Percentiles rank a stretch among this genome's conserved stretches.
phyloP scores from a whole-genome alignment of 169 alveolate genomes.

The Cryptosporidium tyzzeri region DNA sequence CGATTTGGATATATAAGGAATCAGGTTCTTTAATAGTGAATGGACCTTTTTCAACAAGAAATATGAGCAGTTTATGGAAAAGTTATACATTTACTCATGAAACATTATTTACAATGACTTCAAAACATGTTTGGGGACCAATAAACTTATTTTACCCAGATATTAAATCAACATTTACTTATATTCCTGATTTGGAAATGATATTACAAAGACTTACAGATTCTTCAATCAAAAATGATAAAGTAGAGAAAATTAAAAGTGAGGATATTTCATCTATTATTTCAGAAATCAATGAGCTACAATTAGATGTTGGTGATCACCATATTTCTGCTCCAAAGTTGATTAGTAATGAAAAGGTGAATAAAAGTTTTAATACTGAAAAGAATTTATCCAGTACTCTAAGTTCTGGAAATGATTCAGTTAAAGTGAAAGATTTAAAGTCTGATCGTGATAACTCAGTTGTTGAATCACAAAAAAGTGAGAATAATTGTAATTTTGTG shows the following conservation, averaged over 20 bases:
- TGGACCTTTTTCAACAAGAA: slow-evolving; percentile 35
- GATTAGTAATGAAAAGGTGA: background rate
- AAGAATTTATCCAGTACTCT: background rate
- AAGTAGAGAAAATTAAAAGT: slow-evolving; percentile 10
- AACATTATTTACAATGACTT: background rate
- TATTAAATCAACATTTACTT: slow-evolving; percentile 5
- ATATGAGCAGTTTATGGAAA: slow-evolving; percentile 31
- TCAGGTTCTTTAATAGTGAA: background rate
- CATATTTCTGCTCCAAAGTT: slow-evolving; percentile 13
- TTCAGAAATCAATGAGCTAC: slow-evolving; percentile 31
- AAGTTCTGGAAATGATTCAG: background rate
- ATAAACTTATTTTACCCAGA: slow-evolving; percentile 31
- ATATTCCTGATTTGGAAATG: slow-evolving; percentile 27
- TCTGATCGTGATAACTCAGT: background rate
- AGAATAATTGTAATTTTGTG: background rate
- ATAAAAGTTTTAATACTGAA: background rate
- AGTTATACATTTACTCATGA: slow-evolving; percentile 11
- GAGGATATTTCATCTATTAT: slow-evolving; percentile 25
- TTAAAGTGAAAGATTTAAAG: background rate
- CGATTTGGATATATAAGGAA: slow-evolving; percentile 49
- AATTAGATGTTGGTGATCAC: background rate
- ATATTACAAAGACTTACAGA: background rate
- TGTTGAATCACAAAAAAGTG: background rate
- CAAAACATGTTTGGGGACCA: slow-evolving; percentile 36
- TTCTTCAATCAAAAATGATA: background rate